Evolutionary conservation across 305 asterid genomes (phyloP).

Genomic region (Solanum hybrid): DNA sequence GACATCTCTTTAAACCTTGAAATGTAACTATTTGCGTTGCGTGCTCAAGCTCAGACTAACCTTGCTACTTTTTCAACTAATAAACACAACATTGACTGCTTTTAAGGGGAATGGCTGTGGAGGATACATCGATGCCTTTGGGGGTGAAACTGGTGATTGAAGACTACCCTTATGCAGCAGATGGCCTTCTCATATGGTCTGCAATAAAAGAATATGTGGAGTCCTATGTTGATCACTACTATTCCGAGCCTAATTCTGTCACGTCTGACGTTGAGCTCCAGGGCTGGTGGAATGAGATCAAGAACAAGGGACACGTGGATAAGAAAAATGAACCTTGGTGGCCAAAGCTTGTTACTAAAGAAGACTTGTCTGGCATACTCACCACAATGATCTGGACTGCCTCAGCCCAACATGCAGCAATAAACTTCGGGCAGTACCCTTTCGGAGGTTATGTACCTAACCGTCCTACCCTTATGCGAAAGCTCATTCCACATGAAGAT

Average conservation of each 20-base stretch:
- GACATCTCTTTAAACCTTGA: background rate
- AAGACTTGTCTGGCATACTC: slow-evolving; percentile 10
- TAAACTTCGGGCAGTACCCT: slow-evolving; percentile 19
- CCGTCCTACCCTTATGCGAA: slow-evolving; percentile 12
- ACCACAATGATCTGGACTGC: slow-evolving; percentile 17
- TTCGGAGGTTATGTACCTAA: slow-evolving; percentile 11
- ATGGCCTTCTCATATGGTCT: slow-evolving; percentile 17
- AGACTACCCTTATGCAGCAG: slow-evolving; percentile 18
- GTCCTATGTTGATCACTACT: slow-evolving; percentile 6
- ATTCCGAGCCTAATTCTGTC: background rate
- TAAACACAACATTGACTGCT: background rate
- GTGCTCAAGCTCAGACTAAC: background rate
- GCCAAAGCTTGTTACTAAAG: slow-evolving; percentile 13
- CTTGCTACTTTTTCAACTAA: background rate
- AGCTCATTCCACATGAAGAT: slow-evolving; percentile 7
- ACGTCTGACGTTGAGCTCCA: slow-evolving; percentile 10
- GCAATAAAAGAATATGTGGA: slow-evolving; percentile 11
- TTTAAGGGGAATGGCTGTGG: slow-evolving; percentile 17
- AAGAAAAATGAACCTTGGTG: slow-evolving; percentile 12
- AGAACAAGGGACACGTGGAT: slow-evolving; percentile 13
- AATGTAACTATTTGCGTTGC: background rate
- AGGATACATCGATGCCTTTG: slow-evolving; percentile 6
- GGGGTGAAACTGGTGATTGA: slow-evolving; percentile 15
- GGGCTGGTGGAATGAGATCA: slow-evolving; percentile 11
- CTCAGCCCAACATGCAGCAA: slow-evolving; percentile 19